Percentiles rank a stretch among this genome's conserved stretches.
phyloP scores from a whole-genome alignment of 805 yeast genomes.

The Teunomyces barrocoloradensis region DNA sequence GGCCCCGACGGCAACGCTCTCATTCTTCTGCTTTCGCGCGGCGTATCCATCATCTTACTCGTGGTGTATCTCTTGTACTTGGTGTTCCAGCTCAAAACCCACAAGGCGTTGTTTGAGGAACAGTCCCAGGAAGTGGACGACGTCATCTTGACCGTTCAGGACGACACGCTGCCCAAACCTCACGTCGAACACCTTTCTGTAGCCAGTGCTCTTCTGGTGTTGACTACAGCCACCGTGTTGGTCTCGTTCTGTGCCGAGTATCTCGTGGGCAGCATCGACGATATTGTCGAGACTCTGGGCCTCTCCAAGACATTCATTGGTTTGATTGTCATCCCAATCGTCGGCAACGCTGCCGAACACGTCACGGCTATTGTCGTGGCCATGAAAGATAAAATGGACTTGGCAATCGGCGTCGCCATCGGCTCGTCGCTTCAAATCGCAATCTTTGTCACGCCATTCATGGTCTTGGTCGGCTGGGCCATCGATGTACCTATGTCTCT shows the following conservation, averaged over 20 bases:
- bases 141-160: constrained; percentile 33
- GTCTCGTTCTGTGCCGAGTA: constrained; percentile 93
- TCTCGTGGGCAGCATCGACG: constrained; percentile 91
- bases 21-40: constrained; percentile 77
- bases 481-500: constrained; percentile 90
- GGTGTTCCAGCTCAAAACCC: constrained; percentile 86
- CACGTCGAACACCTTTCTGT: constrained; percentile 47
- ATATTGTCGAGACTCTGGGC: constrained; percentile 78
- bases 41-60: constrained; percentile 77
- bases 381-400: constrained; percentile 93
- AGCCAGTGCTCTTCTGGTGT: constrained; percentile 49
- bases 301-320: constrained; percentile 95
- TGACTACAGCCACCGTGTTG: constrained; percentile 65
- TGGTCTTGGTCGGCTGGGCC: constrained; percentile 93
- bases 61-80: constrained; percentile 75
- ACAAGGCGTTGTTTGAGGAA: constrained; percentile 69
- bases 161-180: constrained; percentile 12
- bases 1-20: constrained; percentile 27
- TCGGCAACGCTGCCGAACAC: constrained; percentile 98
- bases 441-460: constrained; percentile 89
- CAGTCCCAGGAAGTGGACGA: constrained; percentile 32
- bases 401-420: constrained; percentile 94
- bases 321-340: constrained; percentile 89
- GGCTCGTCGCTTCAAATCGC: constrained; percentile 97
- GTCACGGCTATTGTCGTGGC: constrained; percentile 96